phyloP scores from a whole-genome alignment of 768 basidiomycete genomes.

The Tulasnella sp. region DNA sequence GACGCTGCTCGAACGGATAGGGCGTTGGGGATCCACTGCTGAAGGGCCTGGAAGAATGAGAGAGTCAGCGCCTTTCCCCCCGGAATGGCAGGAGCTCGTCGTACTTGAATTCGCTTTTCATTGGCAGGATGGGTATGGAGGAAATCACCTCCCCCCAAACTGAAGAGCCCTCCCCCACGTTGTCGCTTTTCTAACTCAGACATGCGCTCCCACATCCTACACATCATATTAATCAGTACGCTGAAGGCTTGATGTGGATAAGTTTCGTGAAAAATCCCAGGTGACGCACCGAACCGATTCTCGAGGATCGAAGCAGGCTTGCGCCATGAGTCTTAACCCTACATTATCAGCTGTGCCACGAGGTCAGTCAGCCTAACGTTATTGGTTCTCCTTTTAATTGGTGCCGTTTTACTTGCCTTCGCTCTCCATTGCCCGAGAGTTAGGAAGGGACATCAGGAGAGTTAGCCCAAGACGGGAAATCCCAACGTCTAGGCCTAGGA shows the following conservation, averaged over 20 bases:
- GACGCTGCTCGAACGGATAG: constrained; percentile 46
- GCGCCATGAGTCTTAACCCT: constrained; percentile 72
- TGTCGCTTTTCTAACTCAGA: constrained; percentile 48
- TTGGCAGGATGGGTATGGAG: constrained; percentile 78
- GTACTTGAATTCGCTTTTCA: constrained; percentile 64
- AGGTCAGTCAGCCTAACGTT: constrained; percentile 1
- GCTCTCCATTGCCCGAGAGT: constrained; percentile 73
- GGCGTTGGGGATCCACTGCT: constrained; percentile 55
- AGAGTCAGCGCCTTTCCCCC: not conserved
- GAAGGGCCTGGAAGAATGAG: constrained; percentile 42
- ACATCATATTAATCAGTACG: not conserved
- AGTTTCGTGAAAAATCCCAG: not conserved
- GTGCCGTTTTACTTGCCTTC: constrained; percentile 53
- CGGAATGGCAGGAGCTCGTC: constrained; percentile 28
- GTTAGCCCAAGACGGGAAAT: constrained; percentile 43
- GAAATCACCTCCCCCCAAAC: constrained; percentile 49
- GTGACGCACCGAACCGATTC: constrained; percentile 63
- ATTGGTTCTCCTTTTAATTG: not conserved
- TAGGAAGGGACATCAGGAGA: constrained; percentile 58
- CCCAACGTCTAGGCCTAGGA: constrained; percentile 50
- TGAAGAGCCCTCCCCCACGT: constrained; percentile 25
- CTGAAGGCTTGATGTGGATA: not conserved
- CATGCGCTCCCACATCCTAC: constrained; percentile 71
- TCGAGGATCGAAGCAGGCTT: constrained; percentile 81
- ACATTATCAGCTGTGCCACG: constrained; percentile 63